These are phyloP conservation scores for Hericium erinaceus DNA, from an alignment of 768 basidiomycete species.

Conservation along the genomic window DNA sequence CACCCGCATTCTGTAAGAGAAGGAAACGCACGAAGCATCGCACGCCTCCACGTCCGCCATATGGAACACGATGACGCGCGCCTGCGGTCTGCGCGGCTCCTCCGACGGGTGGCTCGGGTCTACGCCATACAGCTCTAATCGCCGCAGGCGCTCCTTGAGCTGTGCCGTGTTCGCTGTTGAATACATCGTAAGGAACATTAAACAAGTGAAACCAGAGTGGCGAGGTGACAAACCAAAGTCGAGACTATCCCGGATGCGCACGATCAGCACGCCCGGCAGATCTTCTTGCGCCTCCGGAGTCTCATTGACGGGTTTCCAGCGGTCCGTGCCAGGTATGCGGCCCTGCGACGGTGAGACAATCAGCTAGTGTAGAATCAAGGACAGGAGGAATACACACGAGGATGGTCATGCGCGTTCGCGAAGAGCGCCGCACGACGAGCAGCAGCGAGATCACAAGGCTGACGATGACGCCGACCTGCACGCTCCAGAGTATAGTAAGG, in stretches of 20 bases:
- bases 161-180: slow-evolving; percentile 84
- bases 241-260: slow-evolving; percentile 82
- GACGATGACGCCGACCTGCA: slow-evolving; percentile 89
- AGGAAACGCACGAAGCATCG: slow-evolving; percentile 75
- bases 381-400: slow-evolving; percentile 39
- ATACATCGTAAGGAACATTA: slow-evolving; percentile 2
- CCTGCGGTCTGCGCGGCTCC: slow-evolving; percentile 63
- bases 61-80: slow-evolving; percentile 81
- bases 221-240: slow-evolving; percentile 61
- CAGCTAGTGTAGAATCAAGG: neutral
- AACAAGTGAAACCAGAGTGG: neutral
- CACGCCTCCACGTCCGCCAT: slow-evolving; percentile 85
- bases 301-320: slow-evolving; percentile 88
- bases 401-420: slow-evolving; percentile 84
- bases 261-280: slow-evolving; percentile 72
- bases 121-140: slow-evolving; percentile 84
- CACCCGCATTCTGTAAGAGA: neutral
- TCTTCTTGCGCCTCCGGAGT: slow-evolving; percentile 78
- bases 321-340: slow-evolving; percentile 76
- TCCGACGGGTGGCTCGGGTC: slow-evolving; percentile 83
- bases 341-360: slow-evolving; percentile 37
- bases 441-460: slow-evolving; percentile 82
- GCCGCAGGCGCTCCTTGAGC: slow-evolving; percentile 77
- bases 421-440: slow-evolving; percentile 84
- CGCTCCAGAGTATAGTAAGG: slow-evolving; percentile 80